Conservation (phyloP, 192 early-diverging fungal species). For the Umbelopsis sp. region DNA sequence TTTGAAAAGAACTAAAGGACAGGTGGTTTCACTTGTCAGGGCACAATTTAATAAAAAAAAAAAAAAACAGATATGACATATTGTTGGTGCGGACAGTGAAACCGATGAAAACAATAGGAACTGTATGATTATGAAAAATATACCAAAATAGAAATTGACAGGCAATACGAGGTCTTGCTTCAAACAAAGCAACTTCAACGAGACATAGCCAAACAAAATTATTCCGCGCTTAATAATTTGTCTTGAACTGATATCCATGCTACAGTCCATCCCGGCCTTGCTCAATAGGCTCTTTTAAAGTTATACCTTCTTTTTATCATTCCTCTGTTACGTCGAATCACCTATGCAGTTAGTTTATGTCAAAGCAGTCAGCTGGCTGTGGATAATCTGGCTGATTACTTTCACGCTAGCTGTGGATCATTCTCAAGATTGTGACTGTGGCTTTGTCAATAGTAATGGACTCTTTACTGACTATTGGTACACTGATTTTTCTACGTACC, state of each 20-base stretch:
- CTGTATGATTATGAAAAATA: not conserved
- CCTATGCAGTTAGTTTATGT: not conserved
- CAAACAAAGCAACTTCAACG: not conserved
- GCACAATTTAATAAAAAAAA: too few relatives aligned
- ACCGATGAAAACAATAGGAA: not conserved
- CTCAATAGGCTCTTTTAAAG: not conserved
- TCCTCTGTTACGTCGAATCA: not conserved
- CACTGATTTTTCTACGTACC: constrained; percentile 5
- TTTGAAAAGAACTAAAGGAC: not conserved
- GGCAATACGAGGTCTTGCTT: not conserved
- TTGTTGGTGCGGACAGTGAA: not conserved
- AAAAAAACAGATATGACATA: too few relatives aligned
- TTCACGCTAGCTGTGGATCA: not conserved
- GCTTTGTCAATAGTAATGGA: constrained; percentile 6
- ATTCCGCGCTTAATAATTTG: not conserved
- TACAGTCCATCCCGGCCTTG: not conserved
- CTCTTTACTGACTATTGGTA: constrained; percentile 21
- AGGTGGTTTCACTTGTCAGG: too few relatives aligned
- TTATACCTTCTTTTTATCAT: not conserved
- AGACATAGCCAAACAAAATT: not conserved
- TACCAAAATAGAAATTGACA: not conserved
- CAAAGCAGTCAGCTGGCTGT: not conserved
- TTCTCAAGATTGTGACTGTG: constrained; percentile 29
- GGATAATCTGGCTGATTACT: not conserved
- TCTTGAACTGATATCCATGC: not conserved